A percentile compares a stretch with the other conserved stretches of the same genome.
phyloP scores from a whole-genome alignment of 805 yeast species.

The Nakazawaea wickerhamii region DNA sequence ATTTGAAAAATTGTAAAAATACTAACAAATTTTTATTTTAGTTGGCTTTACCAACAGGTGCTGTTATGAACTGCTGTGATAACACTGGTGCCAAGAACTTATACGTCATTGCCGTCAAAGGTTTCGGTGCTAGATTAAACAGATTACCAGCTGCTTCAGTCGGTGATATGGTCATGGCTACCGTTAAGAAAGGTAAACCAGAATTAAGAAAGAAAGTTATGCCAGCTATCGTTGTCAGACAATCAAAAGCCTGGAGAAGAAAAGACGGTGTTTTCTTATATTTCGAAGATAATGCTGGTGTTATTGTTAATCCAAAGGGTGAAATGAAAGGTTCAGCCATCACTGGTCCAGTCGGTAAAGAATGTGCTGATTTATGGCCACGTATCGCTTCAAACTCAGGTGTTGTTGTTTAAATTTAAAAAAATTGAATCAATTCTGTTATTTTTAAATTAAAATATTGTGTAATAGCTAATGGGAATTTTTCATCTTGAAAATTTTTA shows the following conservation, averaged over 20 bases:
- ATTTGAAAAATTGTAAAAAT: neutral
- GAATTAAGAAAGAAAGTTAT: conserved; percentile 99
- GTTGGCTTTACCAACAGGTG: conserved; percentile 99
- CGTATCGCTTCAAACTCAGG: conserved; percentile 99
- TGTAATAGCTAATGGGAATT: conserved; percentile 15
- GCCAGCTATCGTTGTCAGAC: conserved; percentile 99
- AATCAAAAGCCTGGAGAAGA: conserved; percentile 99
- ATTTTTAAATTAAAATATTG: conserved; percentile 14
- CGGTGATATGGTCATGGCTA: conserved; percentile 99
- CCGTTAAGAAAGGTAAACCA: conserved; percentile 99
- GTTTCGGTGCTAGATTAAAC: conserved; percentile 99
- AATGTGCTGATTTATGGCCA: conserved; percentile 99
- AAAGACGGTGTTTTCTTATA: conserved; percentile 99
- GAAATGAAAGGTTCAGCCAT: conserved; percentile 99
- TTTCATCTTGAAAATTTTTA: conserved; percentile 19
- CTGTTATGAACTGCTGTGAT: conserved; percentile 99
- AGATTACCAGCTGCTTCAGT: conserved; percentile 99
- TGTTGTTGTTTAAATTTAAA: conserved; percentile 99
- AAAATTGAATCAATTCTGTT: conserved; percentile 21
- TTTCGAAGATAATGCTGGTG: conserved; percentile 99
- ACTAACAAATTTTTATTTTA: conserved; percentile 24
- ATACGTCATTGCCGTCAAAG: conserved; percentile 98
- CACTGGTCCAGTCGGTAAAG: conserved; percentile 99
- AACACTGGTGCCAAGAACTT: conserved; percentile 99
- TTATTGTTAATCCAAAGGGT: conserved; percentile 99